A percentile compares a stretch with the other conserved stretches of the same genome.
Conservation (phyloP, 495 filamentous ascomycete genomes). For the Podospora pseudocomata region DNA sequence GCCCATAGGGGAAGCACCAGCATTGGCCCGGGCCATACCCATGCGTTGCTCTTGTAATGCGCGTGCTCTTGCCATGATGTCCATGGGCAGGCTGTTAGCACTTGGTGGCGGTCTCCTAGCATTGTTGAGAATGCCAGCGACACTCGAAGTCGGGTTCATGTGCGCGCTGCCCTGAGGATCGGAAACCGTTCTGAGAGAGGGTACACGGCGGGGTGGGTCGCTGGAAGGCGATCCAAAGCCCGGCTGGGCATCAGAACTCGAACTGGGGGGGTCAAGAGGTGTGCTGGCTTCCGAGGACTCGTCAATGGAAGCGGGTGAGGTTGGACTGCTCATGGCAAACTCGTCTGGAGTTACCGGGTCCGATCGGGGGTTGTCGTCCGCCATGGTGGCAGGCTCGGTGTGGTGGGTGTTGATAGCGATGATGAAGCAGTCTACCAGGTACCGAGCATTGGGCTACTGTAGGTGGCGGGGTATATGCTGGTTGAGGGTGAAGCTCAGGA, state of each 20-base stretch:
- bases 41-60: slow-evolving; percentile 45
- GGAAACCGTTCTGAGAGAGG: slow-evolving; percentile 53
- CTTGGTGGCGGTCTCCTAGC: slow-evolving; percentile 35
- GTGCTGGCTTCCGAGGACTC: slow-evolving; percentile 46
- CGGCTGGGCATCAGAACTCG: slow-evolving; percentile 28
- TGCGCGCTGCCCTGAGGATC: slow-evolving; percentile 48
- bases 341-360: slow-evolving; percentile 42
- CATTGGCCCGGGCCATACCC: slow-evolving; percentile 22
- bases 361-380: slow-evolving; percentile 28
- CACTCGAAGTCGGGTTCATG: slow-evolving; percentile 74
- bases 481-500: background rate
- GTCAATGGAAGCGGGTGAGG: slow-evolving; percentile 40
- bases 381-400: slow-evolving; percentile 28
- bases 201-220: slow-evolving; percentile 44
- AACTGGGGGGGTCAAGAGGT: slow-evolving; percentile 42
- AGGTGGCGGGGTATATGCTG: background rate
- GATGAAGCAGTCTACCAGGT: background rate
- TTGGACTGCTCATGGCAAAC: slow-evolving; percentile 34
- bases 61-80: slow-evolving; percentile 77
- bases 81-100: slow-evolving; percentile 61
- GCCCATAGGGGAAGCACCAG: slow-evolving; percentile 7
- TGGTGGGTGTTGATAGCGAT: background rate
- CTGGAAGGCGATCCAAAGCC: slow-evolving; percentile 15
- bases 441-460: background rate
- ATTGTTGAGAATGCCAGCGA: slow-evolving; percentile 75